A percentile compares a stretch with the other conserved stretches of the same genome.
phyloP scores from a whole-genome alignment of 257 asterid species.

The Dorcoceras hygrometricum region DNA sequence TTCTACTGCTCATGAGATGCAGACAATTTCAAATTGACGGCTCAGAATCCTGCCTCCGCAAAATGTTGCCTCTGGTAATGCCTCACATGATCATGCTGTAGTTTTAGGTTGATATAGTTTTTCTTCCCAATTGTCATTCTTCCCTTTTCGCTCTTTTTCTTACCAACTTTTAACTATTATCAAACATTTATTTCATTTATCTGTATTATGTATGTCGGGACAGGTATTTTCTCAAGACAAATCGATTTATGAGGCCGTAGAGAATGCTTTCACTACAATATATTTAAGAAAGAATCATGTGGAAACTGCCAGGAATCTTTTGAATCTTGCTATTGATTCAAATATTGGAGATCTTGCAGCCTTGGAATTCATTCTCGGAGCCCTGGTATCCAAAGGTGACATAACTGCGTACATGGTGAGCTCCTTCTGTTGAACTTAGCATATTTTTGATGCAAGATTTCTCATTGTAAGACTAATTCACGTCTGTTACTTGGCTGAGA shows the following conservation, averaged over 20 bases:
- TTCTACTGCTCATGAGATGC: slow-evolving; percentile 94
- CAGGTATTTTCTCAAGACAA: slow-evolving; percentile 97
- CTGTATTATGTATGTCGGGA: slow-evolving; percentile 19
- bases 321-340: slow-evolving; percentile 79
- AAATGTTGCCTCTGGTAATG: slow-evolving; percentile 97
- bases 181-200: slow-evolving; percentile 1
- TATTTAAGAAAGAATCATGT: slow-evolving; percentile 69
- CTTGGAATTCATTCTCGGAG: slow-evolving; percentile 74
- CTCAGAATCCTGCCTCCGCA: slow-evolving; percentile 88
- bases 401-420: slow-evolving; percentile 75
- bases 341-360: slow-evolving; percentile 97
- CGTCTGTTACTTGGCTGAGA: neutral
- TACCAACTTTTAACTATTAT: slow-evolving; percentile 12
- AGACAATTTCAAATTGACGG: slow-evolving; percentile 91
- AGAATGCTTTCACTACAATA: slow-evolving; percentile 86
- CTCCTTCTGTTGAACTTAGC: slow-evolving; percentile 3
- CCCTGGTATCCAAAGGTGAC: slow-evolving; percentile 86
- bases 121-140: slow-evolving; percentile 4
- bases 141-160: slow-evolving; percentile 8
- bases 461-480: slow-evolving; percentile 17
- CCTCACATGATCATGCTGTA: slow-evolving; percentile 24
- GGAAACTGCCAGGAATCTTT: slow-evolving; percentile 89
- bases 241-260: slow-evolving; percentile 94
- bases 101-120: slow-evolving; percentile 4
- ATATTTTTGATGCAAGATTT: slow-evolving; percentile 13